phyloP scores from a whole-genome alignment of 2,329 filamentous ascomycete species.

The Epichloe gansuensis region DNA sequence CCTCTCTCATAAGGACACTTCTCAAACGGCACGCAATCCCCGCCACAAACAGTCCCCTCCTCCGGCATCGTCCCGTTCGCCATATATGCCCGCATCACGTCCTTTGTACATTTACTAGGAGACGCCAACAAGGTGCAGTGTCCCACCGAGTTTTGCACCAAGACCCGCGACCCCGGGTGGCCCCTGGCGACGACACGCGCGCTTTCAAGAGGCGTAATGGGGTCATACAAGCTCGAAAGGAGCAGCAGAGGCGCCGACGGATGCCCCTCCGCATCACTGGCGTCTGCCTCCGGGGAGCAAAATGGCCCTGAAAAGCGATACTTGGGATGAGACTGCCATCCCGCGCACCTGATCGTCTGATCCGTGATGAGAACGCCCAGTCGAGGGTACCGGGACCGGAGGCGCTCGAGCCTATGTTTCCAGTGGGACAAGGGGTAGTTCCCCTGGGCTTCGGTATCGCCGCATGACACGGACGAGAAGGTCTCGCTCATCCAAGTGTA shows the following conservation, averaged over 20 bases:
- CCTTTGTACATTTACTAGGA: slow-evolving; percentile 7
- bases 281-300: slow-evolving; percentile 6
- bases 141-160: slow-evolving; percentile 11
- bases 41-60: slow-evolving; percentile 9
- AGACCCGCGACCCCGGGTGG: slow-evolving; percentile 10
- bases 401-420: slow-evolving; percentile 9
- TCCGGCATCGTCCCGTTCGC: slow-evolving; percentile 10
- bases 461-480: slow-evolving; percentile 3
- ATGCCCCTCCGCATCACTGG: slow-evolving; percentile 11
- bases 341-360: slow-evolving; percentile 19
- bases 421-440: slow-evolving; percentile 9
- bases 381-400: slow-evolving; percentile 13
- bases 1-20: neutral
- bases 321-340: slow-evolving; percentile 19
- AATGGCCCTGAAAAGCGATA: slow-evolving; percentile 20
- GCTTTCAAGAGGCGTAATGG: slow-evolving; percentile 28
- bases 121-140: slow-evolving; percentile 9
- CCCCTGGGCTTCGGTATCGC: slow-evolving; percentile 10
- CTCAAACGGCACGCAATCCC: slow-evolving; percentile 8
- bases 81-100: slow-evolving; percentile 9
- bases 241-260: slow-evolving; percentile 27
- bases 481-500: neutral
- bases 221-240: slow-evolving; percentile 24
- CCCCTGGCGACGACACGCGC: slow-evolving; percentile 12
- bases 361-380: slow-evolving; percentile 15